Evolutionary conservation across 2,329 filamentous ascomycete species (phyloP).

Genomic region (Rutstroemia sp.): DNA sequence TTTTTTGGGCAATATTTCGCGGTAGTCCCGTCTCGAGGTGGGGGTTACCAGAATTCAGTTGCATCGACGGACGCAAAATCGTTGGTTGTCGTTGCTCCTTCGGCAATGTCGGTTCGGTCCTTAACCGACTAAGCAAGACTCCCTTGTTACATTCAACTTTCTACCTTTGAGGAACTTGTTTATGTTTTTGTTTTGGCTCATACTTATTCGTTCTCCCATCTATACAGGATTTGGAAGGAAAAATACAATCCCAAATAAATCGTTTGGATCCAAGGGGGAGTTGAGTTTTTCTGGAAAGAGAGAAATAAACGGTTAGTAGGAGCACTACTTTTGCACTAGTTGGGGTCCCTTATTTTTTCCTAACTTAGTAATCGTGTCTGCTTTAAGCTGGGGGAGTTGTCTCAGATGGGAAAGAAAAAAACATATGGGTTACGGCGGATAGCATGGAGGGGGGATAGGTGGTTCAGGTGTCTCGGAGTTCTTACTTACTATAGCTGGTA

Average conservation of each 20-base stretch:
- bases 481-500: not conserved
- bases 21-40: not conserved
- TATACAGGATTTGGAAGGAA: constrained; percentile 81
- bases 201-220: not conserved
- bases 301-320: no score
- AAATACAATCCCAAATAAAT: constrained; percentile 58
- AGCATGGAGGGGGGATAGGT: not conserved
- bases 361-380: not conserved
- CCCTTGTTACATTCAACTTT: not conserved
- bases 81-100: constrained; percentile 5
- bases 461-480: not conserved
- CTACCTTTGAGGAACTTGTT: not conserved
- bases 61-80: not conserved
- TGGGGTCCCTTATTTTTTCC: no score
- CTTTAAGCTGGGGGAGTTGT: not conserved
- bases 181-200: not conserved
- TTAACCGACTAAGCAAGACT: no score
- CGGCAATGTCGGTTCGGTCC: constrained; percentile 5
- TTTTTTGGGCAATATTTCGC: not conserved
- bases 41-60: not conserved
- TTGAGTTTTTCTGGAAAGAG: no score
- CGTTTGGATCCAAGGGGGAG: no score
- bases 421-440: no score
- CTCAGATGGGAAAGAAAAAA: no score
- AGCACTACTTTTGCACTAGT: no score